A percentile compares a stretch with the other conserved stretches of the same genome.
These are phyloP conservation scores for Poronia punctata DNA, from an alignment of 495 filamentous ascomycete genomes.

Conservation along the genomic window DNA sequence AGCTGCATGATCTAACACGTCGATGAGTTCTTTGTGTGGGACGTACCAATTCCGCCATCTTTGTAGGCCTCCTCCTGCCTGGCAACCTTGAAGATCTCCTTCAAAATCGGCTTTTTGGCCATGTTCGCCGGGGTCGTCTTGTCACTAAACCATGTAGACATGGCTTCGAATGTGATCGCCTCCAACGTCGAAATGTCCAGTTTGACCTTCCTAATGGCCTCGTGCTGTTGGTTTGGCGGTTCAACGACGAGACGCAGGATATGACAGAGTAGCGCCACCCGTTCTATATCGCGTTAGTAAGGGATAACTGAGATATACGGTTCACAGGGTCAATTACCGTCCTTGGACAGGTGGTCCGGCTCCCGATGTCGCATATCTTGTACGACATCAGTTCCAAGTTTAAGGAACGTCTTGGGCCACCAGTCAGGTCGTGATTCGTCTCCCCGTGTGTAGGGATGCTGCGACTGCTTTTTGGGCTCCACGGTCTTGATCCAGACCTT, in stretches of 20 bases:
- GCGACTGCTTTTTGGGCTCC: slow-evolving; percentile 79
- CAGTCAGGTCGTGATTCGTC: slow-evolving; percentile 63
- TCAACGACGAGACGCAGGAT: slow-evolving; percentile 54
- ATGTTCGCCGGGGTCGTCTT: slow-evolving; percentile 35
- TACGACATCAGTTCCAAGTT: slow-evolving; percentile 23
- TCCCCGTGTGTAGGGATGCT: slow-evolving; percentile 71
- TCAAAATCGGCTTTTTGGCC: slow-evolving; percentile 40
- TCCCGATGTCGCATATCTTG: slow-evolving; percentile 60
- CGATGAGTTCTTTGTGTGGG: neutral
- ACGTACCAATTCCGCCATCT: slow-evolving; percentile 55
- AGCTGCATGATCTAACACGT: slow-evolving; percentile 4
- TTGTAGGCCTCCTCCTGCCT: slow-evolving; percentile 54
- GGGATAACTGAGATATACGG: neutral
- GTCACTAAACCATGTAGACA: slow-evolving; percentile 38
- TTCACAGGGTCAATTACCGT: slow-evolving; percentile 44
- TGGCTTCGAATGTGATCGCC: slow-evolving; percentile 36
- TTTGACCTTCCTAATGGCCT: slow-evolving; percentile 28
- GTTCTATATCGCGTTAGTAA: slow-evolving; percentile 36
- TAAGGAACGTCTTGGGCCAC: slow-evolving; percentile 62
- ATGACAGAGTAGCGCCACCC: slow-evolving; percentile 53
- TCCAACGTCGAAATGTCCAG: slow-evolving; percentile 42
- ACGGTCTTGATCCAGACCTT: slow-evolving; percentile 80
- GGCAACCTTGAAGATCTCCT: slow-evolving; percentile 63
- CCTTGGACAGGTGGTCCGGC: slow-evolving; percentile 76
- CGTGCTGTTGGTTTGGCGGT: slow-evolving; percentile 33